phyloP scores from a whole-genome alignment of 768 basidiomycete genomes.

The Amanita subjunquillea region DNA sequence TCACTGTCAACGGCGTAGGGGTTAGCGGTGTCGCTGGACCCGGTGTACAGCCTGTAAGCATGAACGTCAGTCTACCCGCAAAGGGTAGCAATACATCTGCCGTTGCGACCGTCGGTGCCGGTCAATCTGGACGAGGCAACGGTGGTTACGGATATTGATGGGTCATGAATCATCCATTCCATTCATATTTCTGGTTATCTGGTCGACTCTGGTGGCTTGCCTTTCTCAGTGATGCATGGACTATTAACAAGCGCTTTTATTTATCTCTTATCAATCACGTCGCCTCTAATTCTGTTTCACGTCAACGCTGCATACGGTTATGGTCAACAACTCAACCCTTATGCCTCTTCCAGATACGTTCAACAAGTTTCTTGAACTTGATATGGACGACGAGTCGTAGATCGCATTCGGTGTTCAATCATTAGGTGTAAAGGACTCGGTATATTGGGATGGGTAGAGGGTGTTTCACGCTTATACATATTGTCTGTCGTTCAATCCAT shows the following conservation, averaged over 20 bases:
- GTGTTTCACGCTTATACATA: not conserved
- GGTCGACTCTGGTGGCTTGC: not conserved
- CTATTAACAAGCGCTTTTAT: not conserved
- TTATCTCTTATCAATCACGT: slow-evolving; percentile 2
- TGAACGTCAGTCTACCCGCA: slow-evolving; percentile 29
- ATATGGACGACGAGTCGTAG: not conserved
- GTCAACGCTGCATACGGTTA: not conserved
- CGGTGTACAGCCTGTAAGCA: slow-evolving; percentile 33
- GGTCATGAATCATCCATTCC: not conserved
- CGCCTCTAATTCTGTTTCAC: not conserved
- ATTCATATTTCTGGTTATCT: not conserved
- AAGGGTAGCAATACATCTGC: slow-evolving; percentile 17
- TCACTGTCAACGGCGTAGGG: slow-evolving; percentile 11
- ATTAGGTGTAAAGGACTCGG: not conserved
- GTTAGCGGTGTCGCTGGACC: slow-evolving; percentile 15
- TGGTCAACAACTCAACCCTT: not conserved
- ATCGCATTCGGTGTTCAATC: not conserved
- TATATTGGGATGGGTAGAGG: not conserved
- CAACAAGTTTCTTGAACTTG: not conserved
- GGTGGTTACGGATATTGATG: slow-evolving; percentile 30
- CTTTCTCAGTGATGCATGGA: not conserved
- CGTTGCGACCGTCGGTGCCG: slow-evolving; percentile 14
- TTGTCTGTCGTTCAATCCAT: not conserved
- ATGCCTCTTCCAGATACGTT: not conserved
- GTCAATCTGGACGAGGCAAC: slow-evolving; percentile 20